Evolutionary conservation across 2,329 filamentous ascomycete species (phyloP), one percentile per base, ranked within the genome.

Genomic region (Xylaria sp.): DNA sequence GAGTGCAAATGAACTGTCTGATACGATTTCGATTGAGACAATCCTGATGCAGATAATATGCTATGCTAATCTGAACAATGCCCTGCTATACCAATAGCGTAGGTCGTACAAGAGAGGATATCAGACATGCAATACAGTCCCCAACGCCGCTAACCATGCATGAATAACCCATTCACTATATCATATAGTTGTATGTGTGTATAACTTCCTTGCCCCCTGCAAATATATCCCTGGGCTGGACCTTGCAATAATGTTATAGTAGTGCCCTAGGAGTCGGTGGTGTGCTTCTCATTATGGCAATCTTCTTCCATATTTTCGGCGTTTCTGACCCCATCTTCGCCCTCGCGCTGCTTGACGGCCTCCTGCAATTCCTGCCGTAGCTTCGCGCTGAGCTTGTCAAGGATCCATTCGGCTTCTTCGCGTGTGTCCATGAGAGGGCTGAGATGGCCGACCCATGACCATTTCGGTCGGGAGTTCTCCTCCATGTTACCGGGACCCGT

Each of bases 391-490:
- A 94, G 78, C 69, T 87, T 84, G 69, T 93, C 89, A 50, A 94
- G 78, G 44, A 94, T 88, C 92, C 92, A 94, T 76, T 93, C 88
- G 15, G 88, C 86, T 80, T 94, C 92, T 65, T 88, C 87, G 75
- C 89, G 86, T 57, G 85, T 85, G 2, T 90, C 88, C 88, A 93
- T 90, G 13, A 94, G 82, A 3, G 92, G 92, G 72, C 89, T 92
- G 15, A 87, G 82, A 56, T 88, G 85, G 0, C 90, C 91, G 1
- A 94, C 85, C 92, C 92, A 94, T 41, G 90, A 92, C 91, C 92
- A 94, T 70, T 84, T 73, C 2, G 59, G 57, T 13, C 37, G 41
- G 1, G n/a, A 23, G 28, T 28, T 28, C 28, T 6, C 28, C 39
- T n/a, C 28, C 31, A 10, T 59, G 44, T 65, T 50, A 9, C 60